Percentiles rank a stretch among this genome's conserved stretches.
Conservation (phyloP, 257 asterid genomes). For the Mentha longifolia region DNA sequence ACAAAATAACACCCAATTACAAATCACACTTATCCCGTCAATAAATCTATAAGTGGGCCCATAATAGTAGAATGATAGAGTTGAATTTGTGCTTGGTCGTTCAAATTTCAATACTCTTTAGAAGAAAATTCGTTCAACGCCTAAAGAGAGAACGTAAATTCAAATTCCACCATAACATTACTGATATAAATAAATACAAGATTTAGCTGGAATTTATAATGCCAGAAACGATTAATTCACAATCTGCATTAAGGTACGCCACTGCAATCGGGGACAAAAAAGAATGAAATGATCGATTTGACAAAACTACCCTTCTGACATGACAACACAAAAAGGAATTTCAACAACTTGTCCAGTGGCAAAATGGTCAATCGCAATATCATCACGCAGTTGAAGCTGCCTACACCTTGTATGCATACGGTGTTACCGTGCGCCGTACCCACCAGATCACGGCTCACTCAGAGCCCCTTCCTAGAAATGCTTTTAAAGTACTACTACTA, state of each 20-base stretch:
- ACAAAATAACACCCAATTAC: no score
- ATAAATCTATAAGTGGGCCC: background rate
- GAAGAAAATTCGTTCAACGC: no score
- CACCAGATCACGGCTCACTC: background rate
- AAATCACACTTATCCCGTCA: no score
- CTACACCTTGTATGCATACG: background rate
- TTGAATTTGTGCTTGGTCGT: background rate
- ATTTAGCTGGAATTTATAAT: no score
- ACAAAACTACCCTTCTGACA: background rate
- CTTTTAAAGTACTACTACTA: background rate
- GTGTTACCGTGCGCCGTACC: background rate
- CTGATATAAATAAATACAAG: no score
- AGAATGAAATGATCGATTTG: background rate
- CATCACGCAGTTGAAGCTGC: constrained; percentile 4
- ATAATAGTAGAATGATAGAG: background rate
- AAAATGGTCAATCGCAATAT: background rate
- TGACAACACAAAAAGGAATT: background rate
- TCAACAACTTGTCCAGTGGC: background rate
- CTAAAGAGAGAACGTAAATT: no score
- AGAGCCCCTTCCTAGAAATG: background rate
- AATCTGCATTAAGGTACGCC: no score
- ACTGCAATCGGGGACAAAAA: background rate
- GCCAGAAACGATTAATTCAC: no score
- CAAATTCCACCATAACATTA: background rate
- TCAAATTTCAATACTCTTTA: background rate